Base-by-base conservation (phyloP, 2,329 filamentous ascomycete species). In the Colletotrichum godetiae region DNA sequence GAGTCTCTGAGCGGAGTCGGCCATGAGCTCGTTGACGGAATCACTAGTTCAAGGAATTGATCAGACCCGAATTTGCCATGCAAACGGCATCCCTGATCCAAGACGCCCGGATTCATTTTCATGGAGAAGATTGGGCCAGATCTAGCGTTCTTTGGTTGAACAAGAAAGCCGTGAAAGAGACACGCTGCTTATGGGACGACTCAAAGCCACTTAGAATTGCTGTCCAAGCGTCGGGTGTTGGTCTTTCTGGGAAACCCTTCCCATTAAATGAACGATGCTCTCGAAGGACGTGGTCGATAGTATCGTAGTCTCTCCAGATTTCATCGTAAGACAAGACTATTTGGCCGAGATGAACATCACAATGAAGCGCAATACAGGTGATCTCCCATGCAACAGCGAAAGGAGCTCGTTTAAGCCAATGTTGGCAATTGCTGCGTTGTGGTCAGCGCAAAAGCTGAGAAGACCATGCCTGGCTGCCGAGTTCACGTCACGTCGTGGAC, bases 41-140 rank as follows among this genome's bases (percentile, higher is more conserved):
- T 81, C 4, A 85, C 78, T 0, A 92, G 70, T 65, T 92, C 88
- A 1, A 92, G 73, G 58, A 91, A 91, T 0, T 90, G 84, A 75
- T 92, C 90, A 0, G 86, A 80, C 0, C 90, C 90, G 75, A 91
- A 91, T 5, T 86, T 86, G 15, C 90, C 86, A 24, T 82, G 81
- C 0, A 92, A 78, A 1, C 90, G 87, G 78, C 90, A 85, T 0
- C 86, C 82, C 3, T 83, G 77, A 31, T 90, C 87, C 2, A 90
- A 77, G 11, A 80, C 82, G 1, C 91, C 76, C 0, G 88, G 86
- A 1, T 85, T 81, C 11, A 92, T 82, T 6, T 82, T 82, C 5
- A 91, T 76, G 0, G 77, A 72, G 71, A 90, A 89, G 0, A 87
- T 64, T 0, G 87, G 83, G 0, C 84, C 86, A 0, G 63, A 62